phyloP scores from a whole-genome alignment of 768 basidiomycete species.

The Xerocomellus amylosporus region DNA sequence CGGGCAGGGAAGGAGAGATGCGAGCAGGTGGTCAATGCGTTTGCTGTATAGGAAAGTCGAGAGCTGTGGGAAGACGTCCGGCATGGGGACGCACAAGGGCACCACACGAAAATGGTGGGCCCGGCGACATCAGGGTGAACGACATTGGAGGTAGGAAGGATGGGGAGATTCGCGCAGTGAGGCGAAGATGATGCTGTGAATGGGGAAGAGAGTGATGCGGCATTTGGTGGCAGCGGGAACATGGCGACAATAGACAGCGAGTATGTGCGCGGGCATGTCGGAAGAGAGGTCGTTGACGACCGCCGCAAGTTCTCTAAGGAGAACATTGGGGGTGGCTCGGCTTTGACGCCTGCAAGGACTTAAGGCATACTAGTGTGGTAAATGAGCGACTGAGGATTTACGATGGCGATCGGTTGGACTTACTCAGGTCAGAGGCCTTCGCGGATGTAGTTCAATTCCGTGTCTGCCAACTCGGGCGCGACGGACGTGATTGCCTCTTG shows the following conservation, averaged over 20 bases:
- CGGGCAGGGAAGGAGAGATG: constrained; percentile 54
- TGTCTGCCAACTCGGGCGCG: constrained; percentile 28
- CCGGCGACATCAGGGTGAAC: constrained; percentile 11
- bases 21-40: constrained; percentile 53
- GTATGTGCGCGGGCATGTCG: constrained; percentile 33
- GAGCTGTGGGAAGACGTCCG: constrained; percentile 63
- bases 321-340: constrained; percentile 16
- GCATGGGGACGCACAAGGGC: constrained; percentile 66
- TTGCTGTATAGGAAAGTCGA: constrained; percentile 69
- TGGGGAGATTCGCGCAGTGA: constrained; percentile 30
- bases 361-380: constrained; percentile 25
- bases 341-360: constrained; percentile 29
- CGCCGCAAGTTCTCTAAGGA: constrained; percentile 29
- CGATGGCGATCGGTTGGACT: not conserved
- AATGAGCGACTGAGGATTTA: constrained; percentile 11
- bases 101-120: constrained; percentile 41
- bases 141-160: constrained; percentile 17
- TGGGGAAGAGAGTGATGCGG: constrained; percentile 35
- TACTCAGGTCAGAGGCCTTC: constrained; percentile 31
- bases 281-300: constrained; percentile 29
- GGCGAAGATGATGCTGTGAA: constrained; percentile 38
- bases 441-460: constrained; percentile 25
- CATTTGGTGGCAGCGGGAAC: constrained; percentile 29
- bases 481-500: constrained; percentile 10
- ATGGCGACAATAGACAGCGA: constrained; percentile 29